These are phyloP conservation scores for Heracleum sosnowskyi DNA, from an alignment of 129 eudicot species.

Conservation along the genomic window DNA sequence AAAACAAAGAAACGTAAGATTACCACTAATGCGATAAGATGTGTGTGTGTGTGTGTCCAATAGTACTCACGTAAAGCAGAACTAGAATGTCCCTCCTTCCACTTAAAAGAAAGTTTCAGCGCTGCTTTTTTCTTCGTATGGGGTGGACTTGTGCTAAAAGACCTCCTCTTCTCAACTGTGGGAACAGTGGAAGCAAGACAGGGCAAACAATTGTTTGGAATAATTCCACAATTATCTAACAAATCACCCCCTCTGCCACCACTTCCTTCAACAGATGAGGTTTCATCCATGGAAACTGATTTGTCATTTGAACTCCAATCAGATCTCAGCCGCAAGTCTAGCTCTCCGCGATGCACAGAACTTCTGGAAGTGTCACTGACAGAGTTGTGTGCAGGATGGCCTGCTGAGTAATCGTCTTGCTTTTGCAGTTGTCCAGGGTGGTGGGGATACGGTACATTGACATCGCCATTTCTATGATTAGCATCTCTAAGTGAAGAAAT, in stretches of 20 bases:
- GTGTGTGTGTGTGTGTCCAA: not conserved
- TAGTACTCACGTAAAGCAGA: slow-evolving; percentile 39
- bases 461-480: slow-evolving; percentile 12
- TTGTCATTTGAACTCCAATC: slow-evolving; percentile 34
- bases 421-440: slow-evolving; percentile 15
- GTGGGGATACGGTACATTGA: not conserved
- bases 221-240: slow-evolving; percentile 60
- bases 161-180: slow-evolving; percentile 56
- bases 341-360: slow-evolving; percentile 27
- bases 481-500: slow-evolving; percentile 25
- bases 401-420: slow-evolving; percentile 16
- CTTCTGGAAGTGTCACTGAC: slow-evolving; percentile 28
- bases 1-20: not conserved
- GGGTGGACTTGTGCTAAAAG: slow-evolving; percentile 56
- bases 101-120: slow-evolving; percentile 55
- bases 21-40: not conserved
- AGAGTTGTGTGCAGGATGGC: slow-evolving; percentile 27
- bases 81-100: slow-evolving; percentile 66
- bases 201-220: slow-evolving; percentile 77
- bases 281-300: slow-evolving; percentile 55
- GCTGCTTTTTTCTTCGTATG: slow-evolving; percentile 59
- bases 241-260: slow-evolving; percentile 40
- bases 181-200: slow-evolving; percentile 70
- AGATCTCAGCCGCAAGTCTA: slow-evolving; percentile 24
- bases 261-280: slow-evolving; percentile 42